phyloP scores from a whole-genome alignment of 2,329 filamentous ascomycete species.

The Stenocarpella maydis region DNA sequence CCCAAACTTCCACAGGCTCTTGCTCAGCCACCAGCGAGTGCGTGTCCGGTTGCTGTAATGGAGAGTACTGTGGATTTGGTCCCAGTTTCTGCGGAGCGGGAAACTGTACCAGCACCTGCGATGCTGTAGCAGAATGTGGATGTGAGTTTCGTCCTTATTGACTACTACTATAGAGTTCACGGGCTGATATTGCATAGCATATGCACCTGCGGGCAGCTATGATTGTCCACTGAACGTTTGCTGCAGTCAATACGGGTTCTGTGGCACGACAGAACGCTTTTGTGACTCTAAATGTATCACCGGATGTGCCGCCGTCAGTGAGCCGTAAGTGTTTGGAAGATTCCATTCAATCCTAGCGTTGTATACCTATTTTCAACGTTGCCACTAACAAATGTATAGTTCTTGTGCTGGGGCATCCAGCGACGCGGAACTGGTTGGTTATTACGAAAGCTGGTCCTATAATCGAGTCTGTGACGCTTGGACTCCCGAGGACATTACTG shows the following conservation, averaged over 20 bases:
- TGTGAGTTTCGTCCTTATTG: background rate
- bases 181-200: background rate
- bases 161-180: background rate
- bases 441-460: constrained; percentile 41
- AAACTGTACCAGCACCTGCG: constrained; percentile 43
- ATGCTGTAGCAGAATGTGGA: constrained; percentile 47
- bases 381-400: background rate
- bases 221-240: constrained; percentile 50
- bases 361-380: background rate
- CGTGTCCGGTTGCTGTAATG: background rate
- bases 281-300: background rate
- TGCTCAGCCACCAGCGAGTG: background rate
- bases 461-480: constrained; percentile 36
- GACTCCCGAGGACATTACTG: constrained; percentile 41
- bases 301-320: background rate
- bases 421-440: constrained; percentile 36
- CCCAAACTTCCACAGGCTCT: background rate
- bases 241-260: constrained; percentile 47
- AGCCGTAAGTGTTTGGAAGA: background rate
- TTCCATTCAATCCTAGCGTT: too few species aligned
- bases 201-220: constrained; percentile 29
- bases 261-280: constrained; percentile 42
- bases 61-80: background rate
- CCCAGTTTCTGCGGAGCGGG: constrained; percentile 36
- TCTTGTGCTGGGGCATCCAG: background rate